Base-by-base conservation (phyloP, 2,329 filamentous ascomycete species). In the Aspergillus carbonarius region DNA sequence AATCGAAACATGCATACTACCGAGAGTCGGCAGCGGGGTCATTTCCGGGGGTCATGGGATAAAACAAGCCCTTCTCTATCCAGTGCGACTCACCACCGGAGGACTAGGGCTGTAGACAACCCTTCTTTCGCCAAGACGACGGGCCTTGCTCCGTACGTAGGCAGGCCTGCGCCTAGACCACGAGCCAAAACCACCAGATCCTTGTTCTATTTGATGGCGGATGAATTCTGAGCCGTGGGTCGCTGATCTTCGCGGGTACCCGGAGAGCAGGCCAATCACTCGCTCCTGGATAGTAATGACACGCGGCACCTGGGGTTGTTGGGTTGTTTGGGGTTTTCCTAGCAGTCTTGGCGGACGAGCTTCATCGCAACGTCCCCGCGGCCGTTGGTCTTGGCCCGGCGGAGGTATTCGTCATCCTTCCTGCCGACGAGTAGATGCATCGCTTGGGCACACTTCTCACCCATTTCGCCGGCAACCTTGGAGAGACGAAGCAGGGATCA, bases 331-430 rank as follows among this genome's bases (percentile, higher is more conserved):
- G 37, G 39, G 25, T 17, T n/a, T 17, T 40, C 37, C 32, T 44
- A 42, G 51, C 15, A 27, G 39, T 44, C 37, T 54, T 54, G 51
- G 37, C 51, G 40, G 39, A 37, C 39, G 37, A 54, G 51, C 51
- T 42, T 54, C 51, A 44, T 54, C 40, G 51, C 51, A 40, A 37
- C 37, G 51, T 34, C 39, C 35, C 49, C 49, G 23, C 49, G 34
- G 32, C 32, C 30, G 18, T 5, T n/a, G 23, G 50, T 53, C 50
- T 53, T 53, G 50, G 50, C 35, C 25, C 23, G 51, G 13, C 20
- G 35, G 35, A 53, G 37, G 51, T 25, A 54, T 23, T 54, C 51
- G 51, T 54, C 51, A 54, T 44, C 51, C 13, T 27, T 8, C 39
- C 13, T 44, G 13, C 10, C n/a, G 23, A 13, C 35, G 25, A 53